phyloP scores from a whole-genome alignment of 768 basidiomycete genomes.

The Phylloporus arenicola region DNA sequence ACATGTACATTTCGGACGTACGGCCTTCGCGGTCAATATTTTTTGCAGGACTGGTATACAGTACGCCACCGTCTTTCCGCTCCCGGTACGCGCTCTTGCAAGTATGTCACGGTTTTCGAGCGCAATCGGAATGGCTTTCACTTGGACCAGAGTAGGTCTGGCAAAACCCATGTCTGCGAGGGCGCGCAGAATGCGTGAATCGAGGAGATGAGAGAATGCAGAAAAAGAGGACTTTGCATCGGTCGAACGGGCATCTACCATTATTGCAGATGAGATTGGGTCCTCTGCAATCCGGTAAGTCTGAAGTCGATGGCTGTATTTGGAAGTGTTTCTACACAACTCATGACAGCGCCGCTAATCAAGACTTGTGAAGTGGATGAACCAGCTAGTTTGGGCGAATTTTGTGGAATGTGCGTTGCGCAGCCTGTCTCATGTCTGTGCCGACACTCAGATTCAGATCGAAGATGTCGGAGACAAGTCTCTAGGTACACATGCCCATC shows the following conservation, averaged over 20 bases:
- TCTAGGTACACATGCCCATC: slow-evolving; percentile 77
- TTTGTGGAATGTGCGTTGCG: slow-evolving; percentile 43
- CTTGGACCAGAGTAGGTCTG: slow-evolving; percentile 87
- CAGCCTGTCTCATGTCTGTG: not conserved
- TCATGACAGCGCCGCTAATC: slow-evolving; percentile 13
- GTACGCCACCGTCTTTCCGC: slow-evolving; percentile 96
- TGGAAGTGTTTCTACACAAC: not conserved
- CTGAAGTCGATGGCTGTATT: not conserved
- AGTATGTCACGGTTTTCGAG: slow-evolving; percentile 87
- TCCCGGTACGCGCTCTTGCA: slow-evolving; percentile 90
- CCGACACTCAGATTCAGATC: slow-evolving; percentile 4
- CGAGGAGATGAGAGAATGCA: slow-evolving; percentile 72
- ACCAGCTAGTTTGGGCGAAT: not conserved
- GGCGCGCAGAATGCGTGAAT: slow-evolving; percentile 78
- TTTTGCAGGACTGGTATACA: slow-evolving; percentile 89
- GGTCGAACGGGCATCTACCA: slow-evolving; percentile 44
- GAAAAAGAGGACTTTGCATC: slow-evolving; percentile 49
- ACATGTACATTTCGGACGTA: slow-evolving; percentile 35
- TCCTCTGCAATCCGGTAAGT: not conserved
- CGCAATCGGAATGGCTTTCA: slow-evolving; percentile 87
- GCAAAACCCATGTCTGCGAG: slow-evolving; percentile 89
- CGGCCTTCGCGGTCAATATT: slow-evolving; percentile 73
- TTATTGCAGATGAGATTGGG: not conserved
- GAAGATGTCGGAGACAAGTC: slow-evolving; percentile 69
- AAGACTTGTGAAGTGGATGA: slow-evolving; percentile 15